These are phyloP conservation scores for Paxillus ammoniavirescens DNA, from an alignment of 768 basidiomycete species.

Conservation along the genomic window DNA sequence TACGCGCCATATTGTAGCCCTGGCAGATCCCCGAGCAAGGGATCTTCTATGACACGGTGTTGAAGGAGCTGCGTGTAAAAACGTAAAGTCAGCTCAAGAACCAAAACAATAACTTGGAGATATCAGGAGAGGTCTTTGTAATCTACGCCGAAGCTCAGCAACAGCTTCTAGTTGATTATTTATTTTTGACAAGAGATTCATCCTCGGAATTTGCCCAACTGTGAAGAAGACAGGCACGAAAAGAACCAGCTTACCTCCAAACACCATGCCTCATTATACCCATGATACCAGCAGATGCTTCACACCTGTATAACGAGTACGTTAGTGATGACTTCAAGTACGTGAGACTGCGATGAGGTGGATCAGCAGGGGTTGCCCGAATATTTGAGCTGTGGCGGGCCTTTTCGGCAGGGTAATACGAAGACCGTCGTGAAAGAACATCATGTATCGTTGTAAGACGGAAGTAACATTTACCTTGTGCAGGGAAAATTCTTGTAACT, in stretches of 20 bases:
- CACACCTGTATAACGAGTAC: not conserved
- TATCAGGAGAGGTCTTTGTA: conserved; percentile 39
- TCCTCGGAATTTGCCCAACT: conserved; percentile 7
- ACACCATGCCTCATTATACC: not conserved
- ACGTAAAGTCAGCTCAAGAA: not conserved
- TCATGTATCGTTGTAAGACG: conserved; percentile 3
- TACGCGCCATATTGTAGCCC: too few relatives aligned
- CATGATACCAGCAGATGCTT: not conserved
- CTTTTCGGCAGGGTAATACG: conserved; percentile 83
- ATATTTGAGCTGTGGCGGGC: conserved; percentile 88
- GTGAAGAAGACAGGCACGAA: not conserved
- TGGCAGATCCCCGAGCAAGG: too few relatives aligned
- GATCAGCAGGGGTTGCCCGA: conserved; percentile 81
- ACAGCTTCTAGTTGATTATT: conserved; percentile 88
- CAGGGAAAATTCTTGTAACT: too few relatives aligned
- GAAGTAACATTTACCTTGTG: conserved; percentile 10
- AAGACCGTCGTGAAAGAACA: conserved; percentile 80
- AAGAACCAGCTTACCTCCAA: conserved; percentile 6
- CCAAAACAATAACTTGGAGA: not conserved
- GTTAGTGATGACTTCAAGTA: not conserved
- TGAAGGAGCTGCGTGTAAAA: not conserved
- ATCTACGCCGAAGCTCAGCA: conserved; percentile 75
- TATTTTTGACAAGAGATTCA: conserved; percentile 31
- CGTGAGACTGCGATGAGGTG: conserved; percentile 2
- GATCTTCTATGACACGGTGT: too few relatives aligned